A percentile compares a stretch with the other conserved stretches of the same genome.
Conservation (phyloP, 2,329 filamentous ascomycete genomes). For the Aspergillus sergii region DNA sequence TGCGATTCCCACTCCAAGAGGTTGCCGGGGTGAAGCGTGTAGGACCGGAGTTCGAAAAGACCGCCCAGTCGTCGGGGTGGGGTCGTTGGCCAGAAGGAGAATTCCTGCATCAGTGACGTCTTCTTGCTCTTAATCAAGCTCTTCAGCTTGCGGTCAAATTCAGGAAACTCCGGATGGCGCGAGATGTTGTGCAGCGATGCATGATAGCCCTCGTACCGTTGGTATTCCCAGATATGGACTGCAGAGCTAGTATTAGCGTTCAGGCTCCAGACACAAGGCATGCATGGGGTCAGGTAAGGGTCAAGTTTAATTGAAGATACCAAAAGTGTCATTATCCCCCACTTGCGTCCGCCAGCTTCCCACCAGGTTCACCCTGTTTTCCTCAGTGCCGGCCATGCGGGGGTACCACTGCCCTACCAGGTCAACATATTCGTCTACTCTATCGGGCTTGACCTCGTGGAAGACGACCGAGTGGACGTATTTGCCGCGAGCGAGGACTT, state of each 20-base stretch:
- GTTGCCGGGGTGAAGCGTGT: slow-evolving; percentile 93
- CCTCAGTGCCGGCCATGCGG: slow-evolving; percentile 76
- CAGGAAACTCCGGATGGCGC: slow-evolving; percentile 77
- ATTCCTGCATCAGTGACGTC: slow-evolving; percentile 96
- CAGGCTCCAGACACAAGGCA: background rate
- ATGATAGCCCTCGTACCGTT: slow-evolving; percentile 95
- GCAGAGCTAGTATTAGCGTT: slow-evolving; percentile 32
- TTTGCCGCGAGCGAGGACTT: slow-evolving; percentile 92
- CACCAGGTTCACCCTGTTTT: slow-evolving; percentile 94
- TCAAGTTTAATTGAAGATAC: slow-evolving; percentile 55
- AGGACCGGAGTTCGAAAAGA: slow-evolving; percentile 93
- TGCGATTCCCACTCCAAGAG: slow-evolving; percentile 98
- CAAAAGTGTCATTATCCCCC: slow-evolving; percentile 94
- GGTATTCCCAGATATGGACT: slow-evolving; percentile 99
- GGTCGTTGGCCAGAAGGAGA: slow-evolving; percentile 98
- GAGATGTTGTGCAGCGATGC: slow-evolving; percentile 84
- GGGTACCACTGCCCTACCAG: slow-evolving; percentile 93
- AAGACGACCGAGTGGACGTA: slow-evolving; percentile 98
- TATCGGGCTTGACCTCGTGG: slow-evolving; percentile 93
- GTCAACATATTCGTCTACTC: slow-evolving; percentile 90
- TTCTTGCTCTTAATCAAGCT: slow-evolving; percentile 81
- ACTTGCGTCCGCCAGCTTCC: slow-evolving; percentile 99
- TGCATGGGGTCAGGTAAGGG: background rate
- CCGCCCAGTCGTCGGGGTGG: slow-evolving; percentile 87
- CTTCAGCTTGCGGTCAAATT: slow-evolving; percentile 83